phyloP scores from a whole-genome alignment of 1,139 yeast genomes.

The Pichia sp. region DNA sequence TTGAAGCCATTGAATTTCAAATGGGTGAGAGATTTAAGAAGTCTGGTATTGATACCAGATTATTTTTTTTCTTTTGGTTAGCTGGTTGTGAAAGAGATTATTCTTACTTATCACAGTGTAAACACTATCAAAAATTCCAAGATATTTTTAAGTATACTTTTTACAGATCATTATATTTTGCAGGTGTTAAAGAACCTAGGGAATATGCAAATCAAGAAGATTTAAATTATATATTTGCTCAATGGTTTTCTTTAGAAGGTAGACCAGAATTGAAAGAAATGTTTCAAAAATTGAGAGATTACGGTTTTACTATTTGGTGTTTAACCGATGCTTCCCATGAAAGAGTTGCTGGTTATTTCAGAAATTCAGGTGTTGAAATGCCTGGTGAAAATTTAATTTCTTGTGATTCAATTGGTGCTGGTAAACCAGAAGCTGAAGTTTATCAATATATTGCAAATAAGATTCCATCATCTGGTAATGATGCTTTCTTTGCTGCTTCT shows the following conservation, averaged over 20 bases:
- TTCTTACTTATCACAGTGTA: constrained; percentile 22
- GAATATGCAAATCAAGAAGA: constrained; percentile 22
- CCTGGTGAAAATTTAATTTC: constrained; percentile 21
- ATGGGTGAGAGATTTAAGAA: constrained; percentile 21
- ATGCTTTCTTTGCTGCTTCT: constrained; percentile 23
- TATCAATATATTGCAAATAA: constrained; percentile 22
- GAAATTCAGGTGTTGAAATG: constrained; percentile 21
- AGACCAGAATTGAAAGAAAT: constrained; percentile 24
- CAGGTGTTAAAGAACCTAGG: constrained; percentile 23
- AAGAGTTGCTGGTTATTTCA: constrained; percentile 23
- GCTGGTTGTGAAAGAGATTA: constrained; percentile 27
- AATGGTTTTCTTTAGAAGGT: constrained; percentile 21
- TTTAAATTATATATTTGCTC: constrained; percentile 17
- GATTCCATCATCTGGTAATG: constrained; percentile 25
- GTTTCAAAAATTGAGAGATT: constrained; percentile 21
- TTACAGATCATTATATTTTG: constrained; percentile 22
- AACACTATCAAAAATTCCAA: constrained; percentile 20
- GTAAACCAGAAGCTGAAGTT: constrained; percentile 24
- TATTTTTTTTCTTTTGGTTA: constrained; percentile 25
- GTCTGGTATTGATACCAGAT: constrained; percentile 18
- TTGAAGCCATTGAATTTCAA: constrained; percentile 19
- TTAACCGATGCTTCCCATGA: constrained; percentile 24
- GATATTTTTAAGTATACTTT: constrained; percentile 21
- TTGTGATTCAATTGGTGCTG: constrained; percentile 25
- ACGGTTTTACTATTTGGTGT: constrained; percentile 25